Evolutionary conservation across 1,139 yeast species (phyloP), one percentile per base, ranked within the genome.

Genomic region (Yamadazyma siamensis): DNA sequence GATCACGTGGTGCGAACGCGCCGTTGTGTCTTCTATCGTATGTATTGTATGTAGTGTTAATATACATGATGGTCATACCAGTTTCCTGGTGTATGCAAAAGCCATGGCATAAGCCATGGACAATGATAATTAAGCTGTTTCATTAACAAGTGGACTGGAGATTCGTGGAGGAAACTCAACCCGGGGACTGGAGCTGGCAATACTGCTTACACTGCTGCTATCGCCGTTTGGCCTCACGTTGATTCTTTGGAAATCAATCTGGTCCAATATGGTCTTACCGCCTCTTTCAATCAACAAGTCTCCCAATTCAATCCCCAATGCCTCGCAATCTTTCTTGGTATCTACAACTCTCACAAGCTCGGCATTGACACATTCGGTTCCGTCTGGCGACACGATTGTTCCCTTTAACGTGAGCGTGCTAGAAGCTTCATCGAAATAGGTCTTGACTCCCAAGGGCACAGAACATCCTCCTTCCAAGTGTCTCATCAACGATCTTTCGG

Each of bases 391-490:
- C 14, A 89, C 86, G 17, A 91, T 94, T 26, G 84, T 71, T 5
- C 88, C 95, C 39, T 74, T 74, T 43, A 91, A 64, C 9, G 56
- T 43, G 35, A 83, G 61, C 11, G 40, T 43, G 21, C 65, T 56
- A 0, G 75, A 65, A 2, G 45, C 51, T 23, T 58, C 62, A 44
- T 80, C 61, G 45, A 69, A 82, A 5, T 52, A 49, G n/a, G 87
- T 68, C 35, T 81, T 73, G 28, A 87, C 95, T 28, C 98, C 98
- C 44, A 91, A 85, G 8, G 98, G 98, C 7, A 91, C 96, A 1
- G 96, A 86, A 61, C 98, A 91, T 11, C 98, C 98, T 38, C 98
- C 98, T 62, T 91, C 97, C 38, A 91, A 69, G 21, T 84, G 72
- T 55, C 94, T 73, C 87, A 91, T 77, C 38, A 91, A 65, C 10